These are phyloP conservation scores for Dioszegia crocea DNA, from an alignment of 768 basidiomycete genomes.

Conservation along the genomic window DNA sequence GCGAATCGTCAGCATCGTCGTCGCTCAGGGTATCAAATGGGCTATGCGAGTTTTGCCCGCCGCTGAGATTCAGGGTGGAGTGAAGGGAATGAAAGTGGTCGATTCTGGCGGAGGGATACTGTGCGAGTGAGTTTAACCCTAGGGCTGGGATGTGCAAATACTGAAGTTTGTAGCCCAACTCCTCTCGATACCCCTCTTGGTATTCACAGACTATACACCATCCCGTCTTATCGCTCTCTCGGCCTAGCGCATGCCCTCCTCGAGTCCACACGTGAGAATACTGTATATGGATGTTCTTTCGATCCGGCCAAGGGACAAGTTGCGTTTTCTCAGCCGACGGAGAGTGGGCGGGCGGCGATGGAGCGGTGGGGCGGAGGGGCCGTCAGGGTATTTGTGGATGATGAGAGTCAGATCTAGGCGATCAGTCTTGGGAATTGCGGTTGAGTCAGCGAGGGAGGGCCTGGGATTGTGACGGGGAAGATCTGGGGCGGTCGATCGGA, in stretches of 20 bases:
- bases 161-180: constrained; percentile 24
- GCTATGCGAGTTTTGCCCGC: constrained; percentile 38
- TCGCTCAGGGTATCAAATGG: constrained; percentile 43
- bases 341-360: constrained; percentile 42
- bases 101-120: constrained; percentile 36
- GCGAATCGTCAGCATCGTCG: constrained; percentile 41
- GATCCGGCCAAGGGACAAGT: constrained; percentile 35
- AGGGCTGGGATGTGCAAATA: background rate
- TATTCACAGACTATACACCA: constrained; percentile 45
- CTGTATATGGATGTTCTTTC: constrained; percentile 39
- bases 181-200: constrained; percentile 40
- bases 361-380: constrained; percentile 40
- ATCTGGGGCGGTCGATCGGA: too few species aligned
- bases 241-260: constrained; percentile 30
- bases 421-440: background rate
- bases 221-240: constrained; percentile 36
- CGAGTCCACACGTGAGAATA: constrained; percentile 31
- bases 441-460: background rate
- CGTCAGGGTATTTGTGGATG: constrained; percentile 48
- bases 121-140: constrained; percentile 38
- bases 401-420: constrained; percentile 39
- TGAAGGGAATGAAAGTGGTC: constrained; percentile 6
- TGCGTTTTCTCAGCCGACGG: constrained; percentile 47
- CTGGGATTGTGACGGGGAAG: too few species aligned
- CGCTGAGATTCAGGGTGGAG: constrained; percentile 6